phyloP scores from a whole-genome alignment of 148 eudicot species.

The Agrostemma githago region DNA sequence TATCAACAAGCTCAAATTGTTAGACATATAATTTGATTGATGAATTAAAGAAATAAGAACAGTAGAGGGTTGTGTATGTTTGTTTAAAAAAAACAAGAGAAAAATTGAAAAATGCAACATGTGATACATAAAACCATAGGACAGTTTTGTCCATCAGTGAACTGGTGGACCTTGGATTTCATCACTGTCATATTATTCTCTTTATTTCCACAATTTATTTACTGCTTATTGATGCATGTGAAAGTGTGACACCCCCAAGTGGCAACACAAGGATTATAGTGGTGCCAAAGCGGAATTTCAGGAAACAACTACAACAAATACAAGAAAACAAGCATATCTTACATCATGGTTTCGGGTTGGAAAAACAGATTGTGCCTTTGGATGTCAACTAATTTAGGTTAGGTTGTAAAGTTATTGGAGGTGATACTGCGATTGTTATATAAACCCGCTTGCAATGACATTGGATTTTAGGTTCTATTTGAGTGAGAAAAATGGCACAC shows the following conservation, averaged over 20 bases:
- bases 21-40: slow-evolving; percentile 6
- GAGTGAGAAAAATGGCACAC: too few species aligned
- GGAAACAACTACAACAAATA: too few species aligned
- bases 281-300: too few species aligned
- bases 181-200: neutral
- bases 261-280: neutral
- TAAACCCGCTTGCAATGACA: too few species aligned
- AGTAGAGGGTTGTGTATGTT: neutral
- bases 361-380: neutral
- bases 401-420: neutral
- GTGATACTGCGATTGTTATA: neutral
- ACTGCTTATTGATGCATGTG: slow-evolving; percentile 15
- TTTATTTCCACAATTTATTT: neutral
- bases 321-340: neutral
- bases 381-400: neutral
- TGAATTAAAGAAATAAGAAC: neutral
- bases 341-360: neutral
- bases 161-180: slow-evolving; percentile 28
- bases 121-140: slow-evolving; percentile 27
- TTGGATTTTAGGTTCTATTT: neutral
- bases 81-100: too few species aligned
- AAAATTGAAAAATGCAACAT: slow-evolving; percentile 21
- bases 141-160: slow-evolving; percentile 24
- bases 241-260: slow-evolving; percentile 17
- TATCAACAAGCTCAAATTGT: slow-evolving; percentile 11